A percentile compares a stretch with the other conserved stretches of the same genome.
Evolutionary conservation across 768 basidiomycete species (phyloP).

Genomic region (Tricholoma sp.): DNA sequence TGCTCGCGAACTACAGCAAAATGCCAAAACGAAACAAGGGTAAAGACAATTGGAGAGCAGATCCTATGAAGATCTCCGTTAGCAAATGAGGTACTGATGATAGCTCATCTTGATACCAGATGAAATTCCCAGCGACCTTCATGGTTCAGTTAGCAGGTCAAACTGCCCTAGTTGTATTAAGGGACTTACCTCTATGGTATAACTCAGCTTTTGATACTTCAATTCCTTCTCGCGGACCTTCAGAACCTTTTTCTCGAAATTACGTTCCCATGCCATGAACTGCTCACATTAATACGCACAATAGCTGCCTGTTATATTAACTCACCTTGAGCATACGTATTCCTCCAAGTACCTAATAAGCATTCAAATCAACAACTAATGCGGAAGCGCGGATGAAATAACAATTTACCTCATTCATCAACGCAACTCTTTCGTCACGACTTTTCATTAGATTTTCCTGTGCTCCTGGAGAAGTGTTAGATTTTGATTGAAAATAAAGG

Average conservation of each 20-base stretch:
- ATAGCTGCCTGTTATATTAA: neutral
- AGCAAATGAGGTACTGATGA: neutral
- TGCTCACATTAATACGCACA: constrained; percentile 17
- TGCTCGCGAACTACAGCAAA: constrained; percentile 70
- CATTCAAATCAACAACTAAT: neutral
- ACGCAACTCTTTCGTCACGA: constrained; percentile 80
- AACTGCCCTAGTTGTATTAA: neutral
- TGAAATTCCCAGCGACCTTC: constrained; percentile 42
- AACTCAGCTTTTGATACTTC: constrained; percentile 81
- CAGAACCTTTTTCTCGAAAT: constrained; percentile 72
- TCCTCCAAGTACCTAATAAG: constrained; percentile 66
- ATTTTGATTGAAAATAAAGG: neutral
- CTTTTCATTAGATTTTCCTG: constrained; percentile 93
- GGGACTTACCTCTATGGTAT: constrained; percentile 65
- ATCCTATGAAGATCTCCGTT: constrained; percentile 28
- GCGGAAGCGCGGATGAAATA: neutral
- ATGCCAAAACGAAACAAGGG: constrained; percentile 61
- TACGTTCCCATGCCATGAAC: constrained; percentile 97
- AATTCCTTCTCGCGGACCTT: constrained; percentile 77
- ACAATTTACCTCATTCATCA: constrained; percentile 72
- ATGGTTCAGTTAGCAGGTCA: neutral
- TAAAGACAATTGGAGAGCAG: constrained; percentile 63
- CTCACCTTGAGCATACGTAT: constrained; percentile 83
- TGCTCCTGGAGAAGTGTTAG: constrained; percentile 24
- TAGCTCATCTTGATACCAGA: constrained; percentile 28